These are phyloP conservation scores for Myochromella boudieri DNA, from an alignment of 768 basidiomycete genomes.

Conservation along the genomic window DNA sequence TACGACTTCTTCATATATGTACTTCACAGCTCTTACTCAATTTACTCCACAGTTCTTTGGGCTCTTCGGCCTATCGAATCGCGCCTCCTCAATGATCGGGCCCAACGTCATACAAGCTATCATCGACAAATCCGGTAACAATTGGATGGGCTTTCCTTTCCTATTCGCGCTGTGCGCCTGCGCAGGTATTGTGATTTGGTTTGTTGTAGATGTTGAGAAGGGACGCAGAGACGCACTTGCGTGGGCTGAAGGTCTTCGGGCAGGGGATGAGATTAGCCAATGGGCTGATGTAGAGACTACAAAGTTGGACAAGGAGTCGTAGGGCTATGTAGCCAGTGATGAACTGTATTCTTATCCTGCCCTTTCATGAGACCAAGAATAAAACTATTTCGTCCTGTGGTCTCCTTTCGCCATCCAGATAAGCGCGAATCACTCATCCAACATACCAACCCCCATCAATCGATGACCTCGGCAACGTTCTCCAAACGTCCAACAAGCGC, in stretches of 20 bases:
- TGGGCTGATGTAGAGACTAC: slow-evolving; percentile 2
- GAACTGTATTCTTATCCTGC: too few relatives aligned
- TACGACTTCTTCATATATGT: slow-evolving; percentile 8
- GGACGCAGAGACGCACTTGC: slow-evolving; percentile 60
- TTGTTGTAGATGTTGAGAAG: slow-evolving; percentile 63
- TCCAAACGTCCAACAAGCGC: too few relatives aligned
- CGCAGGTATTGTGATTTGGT: slow-evolving; percentile 78
- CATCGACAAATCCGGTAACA: slow-evolving; percentile 67
- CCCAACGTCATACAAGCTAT: slow-evolving; percentile 86
- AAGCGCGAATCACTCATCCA: too few relatives aligned
- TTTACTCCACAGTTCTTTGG: slow-evolving; percentile 68
- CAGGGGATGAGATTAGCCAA: neutral
- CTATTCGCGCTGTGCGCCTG: slow-evolving; percentile 67
- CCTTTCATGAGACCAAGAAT: too few relatives aligned
- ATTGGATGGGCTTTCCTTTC: slow-evolving; percentile 87
- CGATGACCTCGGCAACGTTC: too few relatives aligned
- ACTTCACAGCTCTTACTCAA: neutral
- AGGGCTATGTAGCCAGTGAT: too few relatives aligned
- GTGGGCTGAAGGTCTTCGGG: slow-evolving; percentile 44
- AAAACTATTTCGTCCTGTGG: too few relatives aligned
- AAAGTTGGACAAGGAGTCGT: neutral
- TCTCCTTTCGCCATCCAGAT: too few relatives aligned
- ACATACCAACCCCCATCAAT: too few relatives aligned
- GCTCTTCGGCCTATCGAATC: slow-evolving; percentile 80
- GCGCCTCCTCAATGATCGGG: slow-evolving; percentile 85